Conservation (phyloP, 2,329 filamentous ascomycete genomes). For the Arthroderma sp. region DNA sequence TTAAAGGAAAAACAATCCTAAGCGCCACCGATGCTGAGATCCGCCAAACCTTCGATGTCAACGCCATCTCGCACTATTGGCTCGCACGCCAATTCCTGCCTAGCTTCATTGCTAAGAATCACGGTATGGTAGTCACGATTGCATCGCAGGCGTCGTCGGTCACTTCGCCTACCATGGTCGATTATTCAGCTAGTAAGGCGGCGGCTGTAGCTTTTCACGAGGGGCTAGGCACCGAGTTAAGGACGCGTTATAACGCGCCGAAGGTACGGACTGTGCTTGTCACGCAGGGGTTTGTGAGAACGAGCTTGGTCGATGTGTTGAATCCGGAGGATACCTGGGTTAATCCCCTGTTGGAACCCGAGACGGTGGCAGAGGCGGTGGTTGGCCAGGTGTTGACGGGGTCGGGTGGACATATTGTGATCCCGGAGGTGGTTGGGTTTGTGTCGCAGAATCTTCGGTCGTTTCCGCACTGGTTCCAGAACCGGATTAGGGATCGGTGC, state of each 20-base stretch:
- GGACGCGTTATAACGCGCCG: slow-evolving; percentile 47
- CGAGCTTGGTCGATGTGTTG: slow-evolving; percentile 46
- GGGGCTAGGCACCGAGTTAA: slow-evolving; percentile 46
- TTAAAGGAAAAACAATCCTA: slow-evolving; percentile 48
- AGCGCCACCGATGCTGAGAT: slow-evolving; percentile 45
- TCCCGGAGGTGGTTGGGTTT: slow-evolving; percentile 39
- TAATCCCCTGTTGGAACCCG: slow-evolving; percentile 43
- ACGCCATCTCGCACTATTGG: slow-evolving; percentile 55
- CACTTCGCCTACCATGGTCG: slow-evolving; percentile 49
- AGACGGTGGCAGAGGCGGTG: slow-evolving; percentile 52
- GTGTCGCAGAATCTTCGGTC: slow-evolving; percentile 30
- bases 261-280: slow-evolving; percentile 54
- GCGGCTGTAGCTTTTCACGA: slow-evolving; percentile 57
- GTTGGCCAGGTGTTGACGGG: slow-evolving; percentile 48
- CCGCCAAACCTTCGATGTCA: slow-evolving; percentile 58
- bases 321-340: slow-evolving; percentile 38
- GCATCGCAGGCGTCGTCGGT: slow-evolving; percentile 51
- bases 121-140: slow-evolving; percentile 62
- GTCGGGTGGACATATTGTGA: slow-evolving; percentile 42
- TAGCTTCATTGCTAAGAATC: slow-evolving; percentile 47
- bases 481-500: slow-evolving; percentile 33
- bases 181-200: slow-evolving; percentile 56
- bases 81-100: slow-evolving; percentile 56
- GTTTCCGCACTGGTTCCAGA: slow-evolving; percentile 52
- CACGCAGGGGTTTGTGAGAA: slow-evolving; percentile 51